Evolutionary conservation across 768 basidiomycete genomes (phyloP), one percentile per base, ranked within the genome.

Genomic region (Lyophyllum shimeji): DNA sequence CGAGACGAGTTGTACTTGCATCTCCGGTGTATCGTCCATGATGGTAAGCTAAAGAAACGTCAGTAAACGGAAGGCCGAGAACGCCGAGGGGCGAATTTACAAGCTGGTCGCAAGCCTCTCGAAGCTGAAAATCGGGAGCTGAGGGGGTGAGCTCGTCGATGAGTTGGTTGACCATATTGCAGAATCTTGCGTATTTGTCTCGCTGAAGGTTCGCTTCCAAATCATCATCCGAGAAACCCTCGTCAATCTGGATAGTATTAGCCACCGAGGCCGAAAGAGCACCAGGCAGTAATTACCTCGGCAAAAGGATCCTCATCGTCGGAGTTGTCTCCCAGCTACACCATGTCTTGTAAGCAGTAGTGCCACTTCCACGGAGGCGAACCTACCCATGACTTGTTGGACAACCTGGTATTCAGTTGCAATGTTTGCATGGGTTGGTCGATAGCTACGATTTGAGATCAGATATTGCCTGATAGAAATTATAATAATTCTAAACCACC

Each of bases 281-380:
- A 6, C 29, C 29, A 15, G 23, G 27, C 20, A 17, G 15, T 11
- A 46, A 63, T 53, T 61, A 92, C 93, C 76, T 95, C 93, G 2
- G 96, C 95, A 63, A 99, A 99, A 1, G 97, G 96, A 76, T 99
- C 95, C 52, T 94, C 92, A 50, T 96, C 95, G 55, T 96, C 94
- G 2, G 83, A 84, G 31, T 90, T 83, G 43, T 93, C 93, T 8
- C 87, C 87, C 52, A 89, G 72, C 86, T 90, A 58, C n/a, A 48
- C 42, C 11, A 42, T 18, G 52, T 20, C 31, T 5, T 52, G 29
- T 50, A 34, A 45, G 50, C n/a, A 52, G 23, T 33, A 55, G 31
- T 11, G 43, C 31, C 37, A 17, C 11, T 48, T 37, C 42, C 17
- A 5, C 8, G 8, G 15, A 17, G 40, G 27, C 33, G 27, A 13